Evolutionary conservation across 2,329 filamentous ascomycete species (phyloP).

Genomic region (Amylocarpus encephaloides): DNA sequence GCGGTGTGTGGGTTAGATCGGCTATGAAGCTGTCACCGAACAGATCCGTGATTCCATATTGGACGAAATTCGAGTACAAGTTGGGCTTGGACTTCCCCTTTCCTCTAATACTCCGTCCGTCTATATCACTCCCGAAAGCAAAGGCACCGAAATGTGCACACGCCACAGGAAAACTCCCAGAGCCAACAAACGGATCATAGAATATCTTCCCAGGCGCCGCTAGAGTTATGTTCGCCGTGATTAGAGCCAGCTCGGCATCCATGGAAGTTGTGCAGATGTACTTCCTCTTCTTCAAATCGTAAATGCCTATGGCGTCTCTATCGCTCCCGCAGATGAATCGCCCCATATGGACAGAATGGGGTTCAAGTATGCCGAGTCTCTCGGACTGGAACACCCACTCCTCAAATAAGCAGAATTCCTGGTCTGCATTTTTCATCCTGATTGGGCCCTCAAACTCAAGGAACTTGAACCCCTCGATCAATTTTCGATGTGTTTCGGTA

Average conservation of each 20-base stretch:
- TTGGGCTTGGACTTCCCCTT: slow-evolving; percentile 48
- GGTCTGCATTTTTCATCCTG: slow-evolving; percentile 64
- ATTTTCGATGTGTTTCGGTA: slow-evolving; percentile 53
- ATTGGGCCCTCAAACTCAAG: slow-evolving; percentile 74
- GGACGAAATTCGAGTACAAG: slow-evolving; percentile 66
- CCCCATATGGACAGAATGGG: slow-evolving; percentile 62
- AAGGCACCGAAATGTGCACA: slow-evolving; percentile 85
- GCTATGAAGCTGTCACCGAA: slow-evolving; percentile 77
- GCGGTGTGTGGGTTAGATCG: slow-evolving; percentile 81
- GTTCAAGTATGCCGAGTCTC: slow-evolving; percentile 43
- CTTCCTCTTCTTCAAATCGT: slow-evolving; percentile 84
- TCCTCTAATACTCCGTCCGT: slow-evolving; percentile 81
- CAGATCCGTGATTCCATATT: slow-evolving; percentile 63
- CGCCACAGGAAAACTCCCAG: slow-evolving; percentile 85
- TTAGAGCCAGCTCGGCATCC: slow-evolving; percentile 86
- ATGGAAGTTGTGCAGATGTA: slow-evolving; percentile 97
- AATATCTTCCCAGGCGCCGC: slow-evolving; percentile 78
- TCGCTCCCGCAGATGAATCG: slow-evolving; percentile 61
- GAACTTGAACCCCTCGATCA: slow-evolving; percentile 80
- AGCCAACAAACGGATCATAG: slow-evolving; percentile 94
- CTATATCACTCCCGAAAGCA: slow-evolving; percentile 85
- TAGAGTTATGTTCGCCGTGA: slow-evolving; percentile 86
- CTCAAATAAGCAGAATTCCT: slow-evolving; percentile 77
- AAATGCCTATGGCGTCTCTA: slow-evolving; percentile 62
- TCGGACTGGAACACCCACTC: slow-evolving; percentile 59